Evolutionary conservation across 2,329 filamentous ascomycete species (phyloP).

Genomic region (Fusarium humuli): DNA sequence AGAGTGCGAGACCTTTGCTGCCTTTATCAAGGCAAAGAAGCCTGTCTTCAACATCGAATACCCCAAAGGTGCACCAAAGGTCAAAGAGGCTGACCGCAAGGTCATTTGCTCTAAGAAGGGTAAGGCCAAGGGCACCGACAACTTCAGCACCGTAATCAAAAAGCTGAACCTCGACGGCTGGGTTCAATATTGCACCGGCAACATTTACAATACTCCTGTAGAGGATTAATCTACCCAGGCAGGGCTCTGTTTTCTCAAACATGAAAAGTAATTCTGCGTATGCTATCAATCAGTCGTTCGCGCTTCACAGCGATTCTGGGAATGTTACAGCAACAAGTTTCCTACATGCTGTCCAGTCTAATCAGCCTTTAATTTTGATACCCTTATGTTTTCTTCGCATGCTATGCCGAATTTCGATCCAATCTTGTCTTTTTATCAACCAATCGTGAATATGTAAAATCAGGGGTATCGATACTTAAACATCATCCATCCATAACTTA

Average conservation of each 20-base stretch:
- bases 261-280: not conserved
- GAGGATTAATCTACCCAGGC: slow-evolving; percentile 14
- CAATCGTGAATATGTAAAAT: slow-evolving; percentile 17
- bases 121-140: slow-evolving; percentile 55
- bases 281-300: not conserved
- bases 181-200: slow-evolving; percentile 66
- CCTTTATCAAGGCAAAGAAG: slow-evolving; percentile 70
- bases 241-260: not conserved
- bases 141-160: slow-evolving; percentile 75
- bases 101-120: slow-evolving; percentile 58
- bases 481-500: slow-evolving; percentile 8
- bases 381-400: not conserved
- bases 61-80: slow-evolving; percentile 61
- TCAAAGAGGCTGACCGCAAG: slow-evolving; percentile 50
- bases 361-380: slow-evolving; percentile 1
- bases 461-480: slow-evolving; percentile 34
- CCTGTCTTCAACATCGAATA: slow-evolving; percentile 82
- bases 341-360: slow-evolving; percentile 3
- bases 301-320: not conserved
- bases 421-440: not conserved
- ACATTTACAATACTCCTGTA: slow-evolving; percentile 45
- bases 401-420: not conserved
- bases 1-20: slow-evolving; percentile 69
- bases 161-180: slow-evolving; percentile 72
- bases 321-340: not conserved